Evolutionary conservation across 768 basidiomycete genomes (phyloP), one percentile per base, ranked within the genome.

Genomic region (Suillus fuscotomentosus): DNA sequence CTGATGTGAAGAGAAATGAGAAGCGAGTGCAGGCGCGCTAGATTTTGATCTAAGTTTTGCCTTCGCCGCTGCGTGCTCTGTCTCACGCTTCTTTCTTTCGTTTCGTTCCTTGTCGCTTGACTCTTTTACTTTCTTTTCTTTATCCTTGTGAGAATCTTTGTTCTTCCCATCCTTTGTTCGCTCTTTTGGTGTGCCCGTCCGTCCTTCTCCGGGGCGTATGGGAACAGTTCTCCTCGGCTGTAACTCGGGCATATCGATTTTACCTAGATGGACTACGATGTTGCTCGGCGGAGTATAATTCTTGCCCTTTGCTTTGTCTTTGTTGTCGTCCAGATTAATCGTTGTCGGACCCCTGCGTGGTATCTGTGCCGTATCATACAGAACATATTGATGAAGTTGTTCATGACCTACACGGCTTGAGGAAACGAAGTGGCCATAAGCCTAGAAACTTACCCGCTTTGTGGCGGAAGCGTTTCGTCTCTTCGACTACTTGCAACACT

Each of bases 171-270:
- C 36, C 55, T n/a, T 50, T 45, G 48, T 64, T 36, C 34, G 53
- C 34, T 41, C 41, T 14, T 60, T 62, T 64, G 36, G 53, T 9
- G 38, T 14, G 3, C 22, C 17, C 0, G 27, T 45, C 4, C 27
- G 51, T 31, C 61, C 43, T 50, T 22, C 47, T 31, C 24, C 22
- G 62, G 45, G 70, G 73, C n/a, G 74, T 69, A 45, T 67, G 66
- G n/a, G 38, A 17, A 24, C 5, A 5, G 62, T 17, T 38, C 69
- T 17, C 79, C 70, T 65, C 81, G 90, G 90, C 69, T 84, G 83
- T 17, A 95, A 82, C 72, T 95, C 92, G 0, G 92, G 92, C 86
- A 95, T 94, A 15, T 88, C 80, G 56, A 95, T 92, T 80, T 94
- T 94, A 81, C 91, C 92, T 20, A 95, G 75, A 73, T 94, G 92